Evolutionary conservation across 495 filamentous ascomycete genomes (phyloP).

Genomic region (Penicillium desertorum): DNA sequence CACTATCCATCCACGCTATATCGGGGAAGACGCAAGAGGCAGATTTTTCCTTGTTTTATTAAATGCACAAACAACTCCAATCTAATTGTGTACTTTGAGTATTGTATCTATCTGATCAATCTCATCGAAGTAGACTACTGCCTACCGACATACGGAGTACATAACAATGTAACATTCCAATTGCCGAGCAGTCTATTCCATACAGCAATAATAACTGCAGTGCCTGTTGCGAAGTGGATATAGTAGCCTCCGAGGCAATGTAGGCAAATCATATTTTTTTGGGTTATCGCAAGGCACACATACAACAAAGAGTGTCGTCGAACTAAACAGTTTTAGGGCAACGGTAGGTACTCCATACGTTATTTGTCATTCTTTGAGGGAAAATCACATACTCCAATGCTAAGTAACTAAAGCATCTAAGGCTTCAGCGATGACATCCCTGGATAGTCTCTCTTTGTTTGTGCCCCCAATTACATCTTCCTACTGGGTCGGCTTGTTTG

Average conservation of each 20-base stretch:
- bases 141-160: not conserved
- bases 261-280: not conserved
- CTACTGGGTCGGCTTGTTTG: not conserved
- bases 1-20: slow-evolving; percentile 10
- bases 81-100: slow-evolving; percentile 7
- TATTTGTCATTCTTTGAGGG: slow-evolving; percentile 4
- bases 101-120: slow-evolving; percentile 9
- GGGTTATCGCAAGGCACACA: not conserved
- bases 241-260: not conserved
- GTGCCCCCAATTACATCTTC: not conserved
- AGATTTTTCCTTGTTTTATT: slow-evolving; percentile 1
- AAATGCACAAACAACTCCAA: slow-evolving; percentile 4
- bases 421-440: not conserved
- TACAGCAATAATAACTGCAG: not conserved
- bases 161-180: slow-evolving; percentile 2
- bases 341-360: not conserved
- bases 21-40: slow-evolving; percentile 10
- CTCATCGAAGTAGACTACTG: slow-evolving; percentile 2
- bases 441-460: slow-evolving; percentile 5
- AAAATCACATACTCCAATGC: not conserved
- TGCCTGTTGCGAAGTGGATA: not conserved
- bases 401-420: not conserved
- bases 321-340: not conserved
- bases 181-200: not conserved
- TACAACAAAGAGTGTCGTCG: not conserved